Evolutionary conservation across 2,329 filamentous ascomycete species (phyloP).

Genomic region (Dactylellina haptotyla): DNA sequence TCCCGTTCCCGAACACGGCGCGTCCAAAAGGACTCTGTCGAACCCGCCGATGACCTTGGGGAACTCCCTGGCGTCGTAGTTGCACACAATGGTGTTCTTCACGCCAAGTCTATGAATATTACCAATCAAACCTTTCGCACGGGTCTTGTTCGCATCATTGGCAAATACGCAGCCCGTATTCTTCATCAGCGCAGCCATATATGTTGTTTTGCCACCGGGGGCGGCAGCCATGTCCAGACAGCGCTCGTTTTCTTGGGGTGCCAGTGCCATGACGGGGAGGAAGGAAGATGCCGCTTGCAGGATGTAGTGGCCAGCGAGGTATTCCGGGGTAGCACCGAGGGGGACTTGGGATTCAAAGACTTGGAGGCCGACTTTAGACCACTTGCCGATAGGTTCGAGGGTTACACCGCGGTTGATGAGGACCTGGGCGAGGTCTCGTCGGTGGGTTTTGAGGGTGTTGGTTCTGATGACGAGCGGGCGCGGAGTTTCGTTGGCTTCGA

Average conservation of each 20-base stretch:
- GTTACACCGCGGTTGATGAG: conserved; percentile 97
- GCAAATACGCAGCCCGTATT: conserved; percentile 96
- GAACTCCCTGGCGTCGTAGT: conserved; percentile 93
- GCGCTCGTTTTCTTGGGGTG: conserved; percentile 90
- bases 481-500: conserved; percentile 96
- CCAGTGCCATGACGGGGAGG: conserved; percentile 95
- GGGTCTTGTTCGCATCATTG: conserved; percentile 93
- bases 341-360: conserved; percentile 90
- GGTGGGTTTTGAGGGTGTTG: conserved; percentile 85
- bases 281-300: conserved; percentile 96
- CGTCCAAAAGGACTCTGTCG: conserved; percentile 91
- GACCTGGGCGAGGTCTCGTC: conserved; percentile 84
- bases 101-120: conserved; percentile 95
- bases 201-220: conserved; percentile 94
- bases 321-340: conserved; percentile 94
- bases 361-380: conserved; percentile 97
- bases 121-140: conserved; percentile 96
- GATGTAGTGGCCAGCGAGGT: conserved; percentile 97
- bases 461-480: conserved; percentile 95
- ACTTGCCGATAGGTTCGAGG: conserved; percentile 95
- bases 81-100: conserved; percentile 93
- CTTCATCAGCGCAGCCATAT: conserved; percentile 96
- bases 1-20: conserved; percentile 94
- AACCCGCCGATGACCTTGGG: conserved; percentile 95
- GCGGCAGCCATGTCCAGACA: conserved; percentile 95